Evolutionary conservation across 2,329 filamentous ascomycete species (phyloP), one percentile per base, ranked within the genome.

Genomic region (Calonectria pteridis): DNA sequence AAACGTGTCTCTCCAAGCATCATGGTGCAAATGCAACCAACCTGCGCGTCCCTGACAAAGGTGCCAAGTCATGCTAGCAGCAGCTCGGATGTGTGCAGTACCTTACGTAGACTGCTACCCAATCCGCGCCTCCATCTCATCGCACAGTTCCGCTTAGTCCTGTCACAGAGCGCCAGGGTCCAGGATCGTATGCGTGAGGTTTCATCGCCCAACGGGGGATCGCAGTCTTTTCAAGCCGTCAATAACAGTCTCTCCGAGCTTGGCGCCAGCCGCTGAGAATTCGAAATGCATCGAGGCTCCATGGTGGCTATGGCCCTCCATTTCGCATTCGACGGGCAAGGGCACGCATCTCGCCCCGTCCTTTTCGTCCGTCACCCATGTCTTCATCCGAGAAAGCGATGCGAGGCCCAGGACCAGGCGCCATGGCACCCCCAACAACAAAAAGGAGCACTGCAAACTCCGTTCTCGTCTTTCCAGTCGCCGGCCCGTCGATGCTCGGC

Each of bases 191-290:
- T 69, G 51, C 26, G 51, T 73, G 66, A 73, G 64, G 79, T 81
- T 81, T 81, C 79, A 81, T 81, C 78, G 50, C 68, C 74, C 71
- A 73, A 72, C 73, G 69, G 69, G 74, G 75, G 69, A 62, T 53
- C 62, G 72, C 51, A 67, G 53, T 70, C 69, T 74, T 74, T 49
- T 29, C 65, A 65, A 65, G 50, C 66, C 59, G 55, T 67, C 64
- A 64, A 73, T 51, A 43, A 28, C 58, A 69, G 37, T 65, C 35
- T 68, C 65, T 67, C 71, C 71, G 71, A 65, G 72, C 67, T 73
- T 78, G 68, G 67, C 73, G 74, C 71, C 66, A 51, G 50, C 26
- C 40, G 50, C 58, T 58, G 49, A 40, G 50, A 73, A 40, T 37
- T 51, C 20, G 55, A 62, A 62, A 37, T 37, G 33, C 55, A 40